Percentiles rank a stretch among this genome's conserved stretches.
phyloP scores from a whole-genome alignment of 805 yeast genomes.

The Kodamaea laetipori region DNA sequence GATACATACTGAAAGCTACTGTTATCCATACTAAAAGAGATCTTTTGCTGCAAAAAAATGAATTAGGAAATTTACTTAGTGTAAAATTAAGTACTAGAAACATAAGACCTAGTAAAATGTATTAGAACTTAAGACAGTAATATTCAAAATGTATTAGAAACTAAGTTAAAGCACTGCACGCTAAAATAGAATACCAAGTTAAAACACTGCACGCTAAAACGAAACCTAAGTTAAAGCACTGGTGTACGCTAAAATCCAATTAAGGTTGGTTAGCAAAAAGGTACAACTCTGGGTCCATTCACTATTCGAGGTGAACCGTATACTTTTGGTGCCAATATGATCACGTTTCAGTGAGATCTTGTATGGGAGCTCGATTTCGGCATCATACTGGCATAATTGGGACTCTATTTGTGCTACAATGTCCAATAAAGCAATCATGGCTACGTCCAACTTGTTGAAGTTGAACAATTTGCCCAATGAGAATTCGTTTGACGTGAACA shows the following conservation, averaged over 20 bases:
- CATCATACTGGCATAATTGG: conserved; percentile 48
- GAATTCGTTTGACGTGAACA: conserved; percentile 71
- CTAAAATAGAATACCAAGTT: no score
- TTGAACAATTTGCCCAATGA: conserved; percentile 69
- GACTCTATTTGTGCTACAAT: conserved; percentile 55
- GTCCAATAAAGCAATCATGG: conserved; percentile 77
- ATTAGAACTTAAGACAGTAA: no score
- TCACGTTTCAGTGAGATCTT: conserved; percentile 57
- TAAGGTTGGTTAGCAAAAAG: conserved; percentile 69
- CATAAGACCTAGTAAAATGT: no score
- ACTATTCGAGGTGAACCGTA: conserved; percentile 69
- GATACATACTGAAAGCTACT: conserved; percentile 7
- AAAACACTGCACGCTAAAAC: no score
- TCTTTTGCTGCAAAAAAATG: conserved; percentile 7
- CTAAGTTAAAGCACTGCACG: no score
- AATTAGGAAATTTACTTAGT: not conserved
- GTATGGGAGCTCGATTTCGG: conserved; percentile 70
- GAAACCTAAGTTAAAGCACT: conserved; percentile 35
- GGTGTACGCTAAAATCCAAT: conserved; percentile 82
- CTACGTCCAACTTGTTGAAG: conserved; percentile 75
- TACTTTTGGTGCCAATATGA: conserved; percentile 73
- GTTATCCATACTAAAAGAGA: not conserved
- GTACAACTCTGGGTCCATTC: conserved; percentile 93
- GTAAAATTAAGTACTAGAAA: no score
- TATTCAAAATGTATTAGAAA: no score